Conservation (phyloP, 139 green algal species). For the Micractinium sp. region DNA sequence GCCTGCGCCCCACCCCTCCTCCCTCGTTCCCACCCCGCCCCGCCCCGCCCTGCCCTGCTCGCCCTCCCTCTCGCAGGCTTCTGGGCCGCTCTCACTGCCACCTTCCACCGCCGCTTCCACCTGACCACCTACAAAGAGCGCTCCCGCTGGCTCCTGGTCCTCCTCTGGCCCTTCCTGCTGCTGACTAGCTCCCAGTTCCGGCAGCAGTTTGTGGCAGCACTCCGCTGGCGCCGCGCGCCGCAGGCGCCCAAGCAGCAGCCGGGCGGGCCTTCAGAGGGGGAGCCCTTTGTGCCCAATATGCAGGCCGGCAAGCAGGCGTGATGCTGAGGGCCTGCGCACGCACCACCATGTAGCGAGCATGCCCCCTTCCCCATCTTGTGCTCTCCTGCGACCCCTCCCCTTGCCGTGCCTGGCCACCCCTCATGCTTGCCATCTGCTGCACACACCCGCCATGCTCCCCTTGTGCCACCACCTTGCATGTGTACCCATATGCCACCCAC, state of each 20-base stretch:
- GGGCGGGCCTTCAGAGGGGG: neutral
- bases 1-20: neutral
- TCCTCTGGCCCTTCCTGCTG: slow-evolving; percentile 30
- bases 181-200: neutral
- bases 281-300: neutral
- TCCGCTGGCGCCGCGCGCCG: neutral
- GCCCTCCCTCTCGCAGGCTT: neutral
- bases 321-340: no score
- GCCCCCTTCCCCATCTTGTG: neutral
- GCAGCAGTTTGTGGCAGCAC: slow-evolving; percentile 21
- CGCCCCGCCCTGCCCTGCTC: no score
- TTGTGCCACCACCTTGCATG: no score
- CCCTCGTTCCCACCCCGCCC: neutral
- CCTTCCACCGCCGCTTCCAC: slow-evolving; percentile 1
- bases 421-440: neutral
- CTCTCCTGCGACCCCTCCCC: neutral
- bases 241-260: neutral
- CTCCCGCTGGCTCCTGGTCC: slow-evolving; percentile 11
- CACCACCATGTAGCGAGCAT: neutral
- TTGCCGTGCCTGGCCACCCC: neutral
- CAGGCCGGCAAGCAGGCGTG: slow-evolving; percentile 8
- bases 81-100: slow-evolving; percentile 3
- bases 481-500: no score
- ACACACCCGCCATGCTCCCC: no score
- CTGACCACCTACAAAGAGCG: slow-evolving; percentile 23